phyloP scores from a whole-genome alignment of 129 eudicot genomes.

The Flaveria ramosissima region DNA sequence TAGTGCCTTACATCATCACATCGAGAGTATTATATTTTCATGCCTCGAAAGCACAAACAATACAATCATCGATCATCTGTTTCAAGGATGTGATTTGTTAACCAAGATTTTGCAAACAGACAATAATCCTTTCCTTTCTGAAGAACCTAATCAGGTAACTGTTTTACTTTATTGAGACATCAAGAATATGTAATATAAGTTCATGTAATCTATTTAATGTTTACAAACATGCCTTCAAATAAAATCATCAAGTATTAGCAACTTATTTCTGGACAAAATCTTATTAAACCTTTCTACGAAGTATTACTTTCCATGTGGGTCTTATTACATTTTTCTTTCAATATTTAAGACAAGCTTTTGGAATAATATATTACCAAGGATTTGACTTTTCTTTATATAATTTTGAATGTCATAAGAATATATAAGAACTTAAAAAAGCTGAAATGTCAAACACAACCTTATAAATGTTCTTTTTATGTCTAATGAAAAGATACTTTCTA shows the following conservation, averaged over 20 bases:
- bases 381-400: background rate
- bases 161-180: background rate
- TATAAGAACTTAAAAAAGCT: background rate
- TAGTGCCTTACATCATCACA: constrained; percentile 91
- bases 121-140: constrained; percentile 52
- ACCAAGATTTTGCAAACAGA: constrained; percentile 59
- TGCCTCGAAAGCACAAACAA: constrained; percentile 77
- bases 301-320: background rate
- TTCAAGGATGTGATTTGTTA: constrained; percentile 59
- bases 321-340: background rate
- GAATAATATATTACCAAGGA: background rate
- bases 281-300: background rate
- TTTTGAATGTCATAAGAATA: background rate
- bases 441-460: background rate
- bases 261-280: constrained; percentile 6
- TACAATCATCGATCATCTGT: constrained; percentile 65
- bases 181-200: background rate
- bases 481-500: background rate
- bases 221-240: background rate
- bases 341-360: background rate
- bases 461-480: background rate
- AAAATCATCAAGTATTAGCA: background rate
- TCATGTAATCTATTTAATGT: background rate
- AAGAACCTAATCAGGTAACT: constrained; percentile 55
- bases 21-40: constrained; percentile 77